Percentiles rank a stretch among this genome's conserved stretches.
Evolutionary conservation across 371 early-diverging fungal species (phyloP).

Genomic region (Batkoa obscura): DNA sequence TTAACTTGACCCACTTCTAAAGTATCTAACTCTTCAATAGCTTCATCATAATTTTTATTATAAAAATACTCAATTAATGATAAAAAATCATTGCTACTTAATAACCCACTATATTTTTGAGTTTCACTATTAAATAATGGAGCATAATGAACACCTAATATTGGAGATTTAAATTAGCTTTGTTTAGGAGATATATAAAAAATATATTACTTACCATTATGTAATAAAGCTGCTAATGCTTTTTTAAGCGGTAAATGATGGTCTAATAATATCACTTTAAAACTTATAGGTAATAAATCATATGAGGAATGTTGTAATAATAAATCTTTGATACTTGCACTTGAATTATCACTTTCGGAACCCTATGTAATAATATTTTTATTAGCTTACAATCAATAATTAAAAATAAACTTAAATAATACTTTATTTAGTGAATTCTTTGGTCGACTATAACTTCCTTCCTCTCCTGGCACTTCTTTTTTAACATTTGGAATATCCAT

Average conservation of each 20-base stretch:
- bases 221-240: conserved; percentile 75
- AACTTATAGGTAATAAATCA: conserved; percentile 77
- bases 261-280: conserved; percentile 79
- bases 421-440: no score
- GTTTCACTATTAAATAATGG: conserved; percentile 71
- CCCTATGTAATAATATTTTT: no score
- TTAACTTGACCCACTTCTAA: conserved; percentile 54
- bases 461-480: no score
- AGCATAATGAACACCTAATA: conserved; percentile 75
- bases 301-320: conserved; percentile 47
- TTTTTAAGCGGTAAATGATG: conserved; percentile 76
- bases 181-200: not conserved
- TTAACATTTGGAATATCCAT: no score
- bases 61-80: conserved; percentile 82
- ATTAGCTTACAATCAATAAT: no score
- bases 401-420: no score
- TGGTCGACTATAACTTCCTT: no score
- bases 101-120: conserved; percentile 73
- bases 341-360: no score
- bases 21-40: conserved; percentile 65
- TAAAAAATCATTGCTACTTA: conserved; percentile 83
- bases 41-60: conserved; percentile 53
- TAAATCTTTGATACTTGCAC: no score
- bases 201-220: conserved; percentile 45
- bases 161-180: not conserved